These are phyloP conservation scores for Naganishia sp. DNA, from an alignment of 1,284 basidiomycete species.

Conservation along the genomic window DNA sequence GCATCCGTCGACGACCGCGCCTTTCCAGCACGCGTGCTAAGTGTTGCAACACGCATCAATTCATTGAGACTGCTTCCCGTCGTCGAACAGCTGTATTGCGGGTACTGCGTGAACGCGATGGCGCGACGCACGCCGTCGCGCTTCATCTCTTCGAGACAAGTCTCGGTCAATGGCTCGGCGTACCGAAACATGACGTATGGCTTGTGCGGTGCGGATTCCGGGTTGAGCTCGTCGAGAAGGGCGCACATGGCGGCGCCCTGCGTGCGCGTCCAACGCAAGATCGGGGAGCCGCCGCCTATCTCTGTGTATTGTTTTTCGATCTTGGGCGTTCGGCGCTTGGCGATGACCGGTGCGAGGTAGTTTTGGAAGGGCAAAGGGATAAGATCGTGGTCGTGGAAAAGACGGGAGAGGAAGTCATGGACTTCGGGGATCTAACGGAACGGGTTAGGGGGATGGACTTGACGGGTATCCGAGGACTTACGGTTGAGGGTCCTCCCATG, in stretches of 20 bases:
- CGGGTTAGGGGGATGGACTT: not conserved
- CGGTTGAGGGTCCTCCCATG: slow-evolving; percentile 95
- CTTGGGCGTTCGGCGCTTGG: slow-evolving; percentile 84
- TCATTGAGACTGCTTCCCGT: slow-evolving; percentile 97
- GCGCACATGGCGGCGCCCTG: slow-evolving; percentile 90
- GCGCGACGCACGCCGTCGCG: slow-evolving; percentile 88
- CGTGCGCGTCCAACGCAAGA: slow-evolving; percentile 81
- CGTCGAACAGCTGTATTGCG: slow-evolving; percentile 97
- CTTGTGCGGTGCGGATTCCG: slow-evolving; percentile 92
- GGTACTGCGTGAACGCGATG: slow-evolving; percentile 97
- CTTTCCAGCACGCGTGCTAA: slow-evolving; percentile 61
- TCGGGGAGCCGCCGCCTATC: slow-evolving; percentile 98
- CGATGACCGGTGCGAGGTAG: slow-evolving; percentile 83
- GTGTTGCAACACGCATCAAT: slow-evolving; percentile 63
- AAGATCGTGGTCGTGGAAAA: slow-evolving; percentile 93
- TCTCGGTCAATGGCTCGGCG: slow-evolving; percentile 83
- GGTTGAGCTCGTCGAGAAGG: slow-evolving; percentile 89
- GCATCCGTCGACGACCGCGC: slow-evolving; percentile 77
- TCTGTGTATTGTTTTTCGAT: slow-evolving; percentile 92
- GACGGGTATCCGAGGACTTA: slow-evolving; percentile 52
- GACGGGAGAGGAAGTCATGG: slow-evolving; percentile 83
- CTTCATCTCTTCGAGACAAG: slow-evolving; percentile 79
- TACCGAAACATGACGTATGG: slow-evolving; percentile 94
- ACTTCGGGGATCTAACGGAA: slow-evolving; percentile 72
- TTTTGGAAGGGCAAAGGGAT: slow-evolving; percentile 94